These are phyloP conservation scores for Dichotomopilus funicola DNA, from an alignment of 2,329 filamentous ascomycete genomes.

Conservation along the genomic window DNA sequence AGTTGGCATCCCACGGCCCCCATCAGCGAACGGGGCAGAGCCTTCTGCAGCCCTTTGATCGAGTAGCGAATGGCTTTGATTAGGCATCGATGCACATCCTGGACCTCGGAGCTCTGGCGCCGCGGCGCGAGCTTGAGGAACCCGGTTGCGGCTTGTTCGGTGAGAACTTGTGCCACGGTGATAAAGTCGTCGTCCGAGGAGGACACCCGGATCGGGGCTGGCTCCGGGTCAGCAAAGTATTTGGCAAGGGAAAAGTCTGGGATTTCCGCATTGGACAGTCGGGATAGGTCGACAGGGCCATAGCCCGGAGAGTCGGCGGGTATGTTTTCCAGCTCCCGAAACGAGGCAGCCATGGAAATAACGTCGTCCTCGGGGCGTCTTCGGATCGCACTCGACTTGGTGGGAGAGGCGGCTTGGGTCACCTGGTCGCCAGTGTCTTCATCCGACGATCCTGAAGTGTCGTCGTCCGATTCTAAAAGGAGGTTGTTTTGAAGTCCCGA, in stretches of 20 bases:
- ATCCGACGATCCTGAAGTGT: conserved; percentile 46
- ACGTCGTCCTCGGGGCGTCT: conserved; percentile 46
- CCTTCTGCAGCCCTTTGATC: conserved; percentile 41
- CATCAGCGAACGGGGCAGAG: conserved; percentile 40
- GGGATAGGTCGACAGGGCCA: conserved; percentile 43
- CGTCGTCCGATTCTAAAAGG: conserved; percentile 41
- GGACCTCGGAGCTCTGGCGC: conserved; percentile 19
- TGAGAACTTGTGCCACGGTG: conserved; percentile 63
- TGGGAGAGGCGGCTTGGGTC: conserved; percentile 43
- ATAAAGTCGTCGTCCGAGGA: conserved; percentile 55
- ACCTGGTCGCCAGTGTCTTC: conserved; percentile 46
- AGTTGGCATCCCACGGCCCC: conserved; percentile 36
- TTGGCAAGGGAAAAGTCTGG: conserved; percentile 45
- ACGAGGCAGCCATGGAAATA: conserved; percentile 45
- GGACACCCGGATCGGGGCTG: conserved; percentile 39
- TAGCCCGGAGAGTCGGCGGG: conserved; percentile 44
- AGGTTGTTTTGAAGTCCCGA: conserved; percentile 34
- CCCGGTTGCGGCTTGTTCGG: conserved; percentile 59
- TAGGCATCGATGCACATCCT: conserved; percentile 36
- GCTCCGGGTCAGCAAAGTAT: conserved; percentile 56
- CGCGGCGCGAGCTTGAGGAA: conserved; percentile 32
- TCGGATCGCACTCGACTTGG: conserved; percentile 42
- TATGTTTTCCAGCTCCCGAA: conserved; percentile 41
- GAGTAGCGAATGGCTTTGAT: conserved; percentile 40
- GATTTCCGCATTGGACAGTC: conserved; percentile 41